These are phyloP conservation scores for Neonothopanus nambi DNA, from an alignment of 1,284 basidiomycete species.

Conservation along the genomic window DNA sequence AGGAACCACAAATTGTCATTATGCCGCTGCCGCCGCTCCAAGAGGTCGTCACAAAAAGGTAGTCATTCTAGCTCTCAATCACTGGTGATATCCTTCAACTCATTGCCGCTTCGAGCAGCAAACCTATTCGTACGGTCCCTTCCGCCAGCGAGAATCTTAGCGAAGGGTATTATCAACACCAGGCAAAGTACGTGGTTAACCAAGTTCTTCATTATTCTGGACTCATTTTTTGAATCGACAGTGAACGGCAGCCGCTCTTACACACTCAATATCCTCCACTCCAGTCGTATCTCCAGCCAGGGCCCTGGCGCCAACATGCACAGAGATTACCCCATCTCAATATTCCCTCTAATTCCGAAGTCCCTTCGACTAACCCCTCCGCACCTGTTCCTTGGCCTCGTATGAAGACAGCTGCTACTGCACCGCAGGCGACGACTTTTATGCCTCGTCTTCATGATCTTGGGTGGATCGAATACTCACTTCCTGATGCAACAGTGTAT, in stretches of 20 bases:
- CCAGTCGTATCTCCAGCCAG: neutral
- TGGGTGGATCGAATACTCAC: slow-evolving; percentile 67
- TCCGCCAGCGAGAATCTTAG: neutral
- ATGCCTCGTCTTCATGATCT: slow-evolving; percentile 30
- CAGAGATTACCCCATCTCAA: neutral
- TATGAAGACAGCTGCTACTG: neutral
- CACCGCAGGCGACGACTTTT: slow-evolving; percentile 11
- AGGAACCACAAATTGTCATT: slow-evolving; percentile 8
- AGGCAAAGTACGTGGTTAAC: slow-evolving; percentile 11
- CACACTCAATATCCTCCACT: neutral
- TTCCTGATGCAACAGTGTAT: slow-evolving; percentile 69
- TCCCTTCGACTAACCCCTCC: neutral
- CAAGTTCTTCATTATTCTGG: too few relatives aligned
- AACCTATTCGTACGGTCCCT: neutral
- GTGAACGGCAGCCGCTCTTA: slow-evolving; percentile 16
- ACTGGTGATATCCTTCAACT: neutral
- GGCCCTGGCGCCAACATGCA: neutral
- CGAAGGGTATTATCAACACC: neutral
- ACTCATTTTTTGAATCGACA: neutral
- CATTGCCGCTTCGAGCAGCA: neutral
- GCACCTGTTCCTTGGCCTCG: slow-evolving; percentile 4
- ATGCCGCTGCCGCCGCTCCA: slow-evolving; percentile 8
- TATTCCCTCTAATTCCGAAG: neutral
- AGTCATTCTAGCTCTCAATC: neutral
- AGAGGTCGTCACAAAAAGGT: slow-evolving; percentile 4